These are phyloP conservation scores for Penicillium hesseltinei DNA, from an alignment of 2,329 filamentous ascomycete genomes.

Conservation along the genomic window DNA sequence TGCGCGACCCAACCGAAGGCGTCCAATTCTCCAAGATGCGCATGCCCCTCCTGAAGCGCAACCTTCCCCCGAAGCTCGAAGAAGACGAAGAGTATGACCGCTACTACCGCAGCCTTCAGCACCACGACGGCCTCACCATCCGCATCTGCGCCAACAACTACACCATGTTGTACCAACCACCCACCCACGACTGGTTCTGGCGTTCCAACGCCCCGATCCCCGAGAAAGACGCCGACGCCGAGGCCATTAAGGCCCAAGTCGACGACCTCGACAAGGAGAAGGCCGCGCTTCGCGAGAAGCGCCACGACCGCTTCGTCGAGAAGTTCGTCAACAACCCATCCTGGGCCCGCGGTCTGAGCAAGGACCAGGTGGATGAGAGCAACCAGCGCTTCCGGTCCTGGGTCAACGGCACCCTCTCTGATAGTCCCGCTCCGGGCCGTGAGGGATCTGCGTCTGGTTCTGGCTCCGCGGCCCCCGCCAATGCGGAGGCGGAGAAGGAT, in stretches of 20 bases:
- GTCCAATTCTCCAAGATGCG: constrained; percentile 64
- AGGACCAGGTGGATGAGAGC: constrained; percentile 50
- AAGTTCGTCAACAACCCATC: constrained; percentile 54
- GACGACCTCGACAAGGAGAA: constrained; percentile 39
- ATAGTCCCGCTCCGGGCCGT: constrained; percentile 14
- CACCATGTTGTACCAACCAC: constrained; percentile 73
- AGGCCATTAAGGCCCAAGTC: constrained; percentile 26
- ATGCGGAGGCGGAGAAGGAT: constrained; percentile 19
- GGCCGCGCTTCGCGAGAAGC: constrained; percentile 40
- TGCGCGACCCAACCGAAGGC: constrained; percentile 83
- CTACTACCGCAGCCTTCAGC: constrained; percentile 53
- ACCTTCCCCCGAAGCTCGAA: constrained; percentile 62
- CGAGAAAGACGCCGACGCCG: constrained; percentile 19
- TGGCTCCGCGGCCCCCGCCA: constrained; percentile 10
- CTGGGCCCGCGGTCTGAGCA: constrained; percentile 52
- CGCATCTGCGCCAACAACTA: constrained; percentile 75
- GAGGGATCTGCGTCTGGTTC: constrained; percentile 12
- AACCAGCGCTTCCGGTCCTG: constrained; percentile 50
- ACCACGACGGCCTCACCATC: constrained; percentile 66
- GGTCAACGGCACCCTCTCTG: constrained; percentile 37
- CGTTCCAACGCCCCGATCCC: constrained; percentile 30
- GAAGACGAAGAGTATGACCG: constrained; percentile 63
- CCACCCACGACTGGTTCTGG: constrained; percentile 71
- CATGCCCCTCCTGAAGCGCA: constrained; percentile 69
- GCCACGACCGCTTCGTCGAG: constrained; percentile 50